phyloP scores from a whole-genome alignment of 2,329 filamentous ascomycete genomes.

The Neurospora sp. region DNA sequence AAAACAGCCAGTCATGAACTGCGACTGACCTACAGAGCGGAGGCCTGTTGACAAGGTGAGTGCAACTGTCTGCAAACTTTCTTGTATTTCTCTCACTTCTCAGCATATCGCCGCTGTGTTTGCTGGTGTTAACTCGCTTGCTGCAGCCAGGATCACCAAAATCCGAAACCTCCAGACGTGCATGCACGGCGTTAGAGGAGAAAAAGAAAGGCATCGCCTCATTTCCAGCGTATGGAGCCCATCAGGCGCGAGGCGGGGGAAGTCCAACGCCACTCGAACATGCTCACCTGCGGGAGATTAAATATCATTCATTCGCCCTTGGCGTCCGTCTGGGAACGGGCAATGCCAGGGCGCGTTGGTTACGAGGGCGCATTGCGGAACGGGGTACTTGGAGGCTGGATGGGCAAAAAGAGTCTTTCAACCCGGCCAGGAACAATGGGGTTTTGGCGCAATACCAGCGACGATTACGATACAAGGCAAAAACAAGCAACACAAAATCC shows the following conservation, averaged over 20 bases:
- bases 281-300: neutral
- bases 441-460: neutral
- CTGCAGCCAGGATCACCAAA: neutral
- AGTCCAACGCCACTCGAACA: neutral
- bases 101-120: neutral
- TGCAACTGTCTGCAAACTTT: neutral
- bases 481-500: neutral
- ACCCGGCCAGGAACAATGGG: neutral
- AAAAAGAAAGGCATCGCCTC: neutral
- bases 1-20: slow-evolving; percentile 25
- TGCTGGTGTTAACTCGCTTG: neutral
- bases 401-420: neutral
- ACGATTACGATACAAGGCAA: neutral
- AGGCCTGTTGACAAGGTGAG: neutral
- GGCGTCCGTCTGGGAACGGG: neutral
- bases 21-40: neutral
- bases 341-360: neutral
- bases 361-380: neutral
- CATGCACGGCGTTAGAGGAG: neutral
- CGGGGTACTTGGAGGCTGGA: neutral
- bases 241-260: neutral
- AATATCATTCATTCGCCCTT: neutral
- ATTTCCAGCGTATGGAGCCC: neutral
- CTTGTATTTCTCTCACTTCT: neutral
- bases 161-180: neutral